phyloP scores from a whole-genome alignment of 495 filamentous ascomycete genomes.

The Xylaria sp. region DNA sequence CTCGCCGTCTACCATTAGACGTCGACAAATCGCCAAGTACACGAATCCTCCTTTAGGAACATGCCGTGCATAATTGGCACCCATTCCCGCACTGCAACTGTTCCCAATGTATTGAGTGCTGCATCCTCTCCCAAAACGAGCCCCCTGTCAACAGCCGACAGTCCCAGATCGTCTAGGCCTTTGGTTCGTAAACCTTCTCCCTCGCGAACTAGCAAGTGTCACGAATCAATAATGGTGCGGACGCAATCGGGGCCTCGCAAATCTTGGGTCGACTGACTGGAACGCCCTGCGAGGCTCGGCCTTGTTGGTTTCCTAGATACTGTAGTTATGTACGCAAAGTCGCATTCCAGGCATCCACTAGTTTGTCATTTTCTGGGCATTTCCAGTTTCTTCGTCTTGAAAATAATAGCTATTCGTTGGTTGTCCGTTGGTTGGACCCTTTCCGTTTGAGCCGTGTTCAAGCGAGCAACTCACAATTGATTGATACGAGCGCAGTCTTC shows the following conservation, averaged over 20 bases:
- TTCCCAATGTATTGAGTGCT: slow-evolving; percentile 18
- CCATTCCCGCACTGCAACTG: slow-evolving; percentile 1
- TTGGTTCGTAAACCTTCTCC: background rate
- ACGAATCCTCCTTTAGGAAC: slow-evolving; percentile 12
- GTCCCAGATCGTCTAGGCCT: slow-evolving; percentile 4
- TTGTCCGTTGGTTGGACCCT: slow-evolving; percentile 6
- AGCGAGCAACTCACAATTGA: background rate
- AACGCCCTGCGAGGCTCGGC: background rate
- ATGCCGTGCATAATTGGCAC: slow-evolving; percentile 20
- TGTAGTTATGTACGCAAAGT: background rate
- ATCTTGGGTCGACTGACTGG: background rate
- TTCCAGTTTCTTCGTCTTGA: background rate
- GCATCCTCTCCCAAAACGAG: background rate
- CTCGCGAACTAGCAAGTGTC: background rate
- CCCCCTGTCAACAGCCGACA: background rate
- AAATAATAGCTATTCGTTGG: background rate
- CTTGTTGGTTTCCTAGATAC: background rate
- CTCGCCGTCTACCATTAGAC: background rate
- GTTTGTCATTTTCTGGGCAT: background rate
- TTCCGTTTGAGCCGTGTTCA: slow-evolving; percentile 8
- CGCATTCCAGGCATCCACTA: background rate
- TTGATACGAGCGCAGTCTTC: background rate
- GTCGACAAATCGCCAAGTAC: background rate
- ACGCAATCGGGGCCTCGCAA: background rate
- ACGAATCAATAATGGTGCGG: background rate